These are phyloP conservation scores for Groenewaldozyma auringiensis DNA, from an alignment of 1,139 yeast species.

Conservation along the genomic window DNA sequence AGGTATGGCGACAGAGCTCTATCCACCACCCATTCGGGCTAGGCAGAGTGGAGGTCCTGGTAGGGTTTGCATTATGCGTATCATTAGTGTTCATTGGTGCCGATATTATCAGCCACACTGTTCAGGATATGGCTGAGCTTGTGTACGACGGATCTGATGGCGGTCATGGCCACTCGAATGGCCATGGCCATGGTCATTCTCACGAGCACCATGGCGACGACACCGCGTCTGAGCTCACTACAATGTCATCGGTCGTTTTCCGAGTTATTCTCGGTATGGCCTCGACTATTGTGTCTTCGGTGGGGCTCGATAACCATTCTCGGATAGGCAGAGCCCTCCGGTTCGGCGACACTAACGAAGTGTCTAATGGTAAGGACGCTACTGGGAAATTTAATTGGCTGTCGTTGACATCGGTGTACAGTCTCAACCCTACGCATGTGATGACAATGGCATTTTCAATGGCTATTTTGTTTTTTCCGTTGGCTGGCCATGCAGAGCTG, in stretches of 20 bases:
- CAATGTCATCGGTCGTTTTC: constrained; percentile 18
- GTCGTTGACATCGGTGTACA: constrained; percentile 18
- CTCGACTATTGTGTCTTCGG: constrained; percentile 31
- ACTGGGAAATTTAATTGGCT: constrained; percentile 1
- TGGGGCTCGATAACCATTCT: constrained; percentile 28
- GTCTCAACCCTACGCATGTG: constrained; percentile 52
- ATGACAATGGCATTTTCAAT: constrained; percentile 53
- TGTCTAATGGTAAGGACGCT: constrained; percentile 6
- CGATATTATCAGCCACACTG: constrained; percentile 74
- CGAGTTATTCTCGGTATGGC: constrained; percentile 29
- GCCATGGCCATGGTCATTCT: constrained; percentile 45
- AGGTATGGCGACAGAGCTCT: constrained; percentile 83
- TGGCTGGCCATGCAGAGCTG: constrained; percentile 20
- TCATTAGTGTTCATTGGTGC: constrained; percentile 85
- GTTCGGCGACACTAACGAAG: constrained; percentile 14
- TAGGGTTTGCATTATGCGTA: constrained; percentile 81
- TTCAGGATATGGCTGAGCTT: constrained; percentile 62
- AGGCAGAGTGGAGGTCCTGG: constrained; percentile 77
- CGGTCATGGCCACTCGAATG: constrained; percentile 22
- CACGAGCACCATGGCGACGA: constrained; percentile 30
- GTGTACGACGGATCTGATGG: constrained; percentile 36
- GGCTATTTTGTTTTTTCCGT: constrained; percentile 29
- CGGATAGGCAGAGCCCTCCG: constrained; percentile 27
- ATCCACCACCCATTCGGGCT: constrained; percentile 85
- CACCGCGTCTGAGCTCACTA: constrained; percentile 8